These are phyloP conservation scores for Sarocladium kiliense DNA, from an alignment of 2,329 filamentous ascomycete species.

Conservation along the genomic window DNA sequence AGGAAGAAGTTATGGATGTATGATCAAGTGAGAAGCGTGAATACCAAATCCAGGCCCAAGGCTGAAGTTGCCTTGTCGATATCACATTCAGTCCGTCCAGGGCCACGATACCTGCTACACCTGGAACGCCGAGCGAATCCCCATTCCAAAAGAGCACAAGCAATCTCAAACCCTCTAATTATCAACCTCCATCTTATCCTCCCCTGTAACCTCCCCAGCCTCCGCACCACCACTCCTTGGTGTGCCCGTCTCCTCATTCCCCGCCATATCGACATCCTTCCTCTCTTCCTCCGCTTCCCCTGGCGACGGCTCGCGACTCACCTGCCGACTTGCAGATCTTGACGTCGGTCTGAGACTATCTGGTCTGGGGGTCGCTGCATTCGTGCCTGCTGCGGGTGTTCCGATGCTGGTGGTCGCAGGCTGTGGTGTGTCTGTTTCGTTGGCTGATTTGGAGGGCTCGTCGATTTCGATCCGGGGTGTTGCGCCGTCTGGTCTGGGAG, in stretches of 20 bases:
- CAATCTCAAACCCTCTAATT: slow-evolving; percentile 19
- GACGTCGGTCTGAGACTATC: slow-evolving; percentile 19
- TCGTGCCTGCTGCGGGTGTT: background rate
- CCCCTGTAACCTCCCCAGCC: slow-evolving; percentile 18
- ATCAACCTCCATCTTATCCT: slow-evolving; percentile 64
- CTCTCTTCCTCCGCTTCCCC: slow-evolving; percentile 43
- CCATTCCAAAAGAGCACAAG: background rate
- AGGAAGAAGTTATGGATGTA: too few relatives aligned
- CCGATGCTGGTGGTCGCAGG: background rate
- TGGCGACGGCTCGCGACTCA: slow-evolving; percentile 10
- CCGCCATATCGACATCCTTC: slow-evolving; percentile 18
- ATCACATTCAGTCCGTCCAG: too few relatives aligned
- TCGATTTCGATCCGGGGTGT: slow-evolving; percentile 5
- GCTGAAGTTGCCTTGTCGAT: background rate
- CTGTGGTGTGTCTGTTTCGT: slow-evolving; percentile 2
- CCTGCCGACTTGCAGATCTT: slow-evolving; percentile 17
- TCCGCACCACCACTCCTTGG: background rate
- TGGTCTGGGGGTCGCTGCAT: background rate
- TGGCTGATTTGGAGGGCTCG: background rate
- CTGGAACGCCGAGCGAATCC: background rate
- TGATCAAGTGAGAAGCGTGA: background rate
- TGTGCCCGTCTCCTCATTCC: slow-evolving; percentile 24
- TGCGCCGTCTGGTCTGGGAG: slow-evolving; percentile 12
- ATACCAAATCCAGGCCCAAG: background rate
- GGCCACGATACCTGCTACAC: too few relatives aligned